Conservation (phyloP, 768 basidiomycete species). For the Amanita inopinata region DNA sequence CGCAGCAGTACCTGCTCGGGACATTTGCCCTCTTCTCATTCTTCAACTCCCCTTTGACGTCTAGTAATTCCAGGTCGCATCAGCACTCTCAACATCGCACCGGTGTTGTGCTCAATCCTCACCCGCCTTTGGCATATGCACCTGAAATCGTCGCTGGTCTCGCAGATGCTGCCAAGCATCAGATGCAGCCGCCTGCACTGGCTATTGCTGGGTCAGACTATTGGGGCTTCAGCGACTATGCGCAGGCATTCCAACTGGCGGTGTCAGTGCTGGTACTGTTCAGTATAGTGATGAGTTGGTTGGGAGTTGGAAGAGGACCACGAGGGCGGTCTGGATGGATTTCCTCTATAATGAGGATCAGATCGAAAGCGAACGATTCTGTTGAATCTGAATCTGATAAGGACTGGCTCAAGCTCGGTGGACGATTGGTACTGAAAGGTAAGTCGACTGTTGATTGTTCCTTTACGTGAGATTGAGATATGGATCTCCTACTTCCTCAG, state of each 20-base stretch:
- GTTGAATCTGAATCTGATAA: slow-evolving; percentile 1
- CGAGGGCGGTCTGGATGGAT: background rate
- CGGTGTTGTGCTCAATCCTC: slow-evolving; percentile 43
- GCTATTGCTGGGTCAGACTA: slow-evolving; percentile 9
- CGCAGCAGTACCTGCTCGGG: slow-evolving; percentile 68
- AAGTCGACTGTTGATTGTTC: background rate
- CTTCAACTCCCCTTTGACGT: slow-evolving; percentile 65
- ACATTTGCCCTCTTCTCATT: slow-evolving; percentile 81
- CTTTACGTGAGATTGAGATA: slow-evolving; percentile 5
- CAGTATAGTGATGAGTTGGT: slow-evolving; percentile 35
- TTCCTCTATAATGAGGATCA: slow-evolving; percentile 10
- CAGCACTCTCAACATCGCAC: slow-evolving; percentile 37
- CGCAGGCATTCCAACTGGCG: slow-evolving; percentile 58
- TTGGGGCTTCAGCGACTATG: slow-evolving; percentile 41
- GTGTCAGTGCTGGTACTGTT: slow-evolving; percentile 56
- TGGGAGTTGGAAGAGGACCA: slow-evolving; percentile 17
- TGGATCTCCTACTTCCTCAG: slow-evolving; percentile 2
- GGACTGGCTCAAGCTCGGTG: slow-evolving; percentile 8
- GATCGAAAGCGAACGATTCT: slow-evolving; percentile 11
- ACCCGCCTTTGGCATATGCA: slow-evolving; percentile 23
- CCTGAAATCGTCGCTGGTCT: slow-evolving; percentile 21
- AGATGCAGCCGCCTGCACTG: slow-evolving; percentile 15
- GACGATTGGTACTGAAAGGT: slow-evolving; percentile 5
- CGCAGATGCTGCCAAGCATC: slow-evolving; percentile 17
- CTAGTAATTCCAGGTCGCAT: slow-evolving; percentile 23